Percentiles rank a stretch among this genome's conserved stretches.
Conservation (phyloP, 2,329 filamentous ascomycete genomes). For the Rutstroemia sp. region DNA sequence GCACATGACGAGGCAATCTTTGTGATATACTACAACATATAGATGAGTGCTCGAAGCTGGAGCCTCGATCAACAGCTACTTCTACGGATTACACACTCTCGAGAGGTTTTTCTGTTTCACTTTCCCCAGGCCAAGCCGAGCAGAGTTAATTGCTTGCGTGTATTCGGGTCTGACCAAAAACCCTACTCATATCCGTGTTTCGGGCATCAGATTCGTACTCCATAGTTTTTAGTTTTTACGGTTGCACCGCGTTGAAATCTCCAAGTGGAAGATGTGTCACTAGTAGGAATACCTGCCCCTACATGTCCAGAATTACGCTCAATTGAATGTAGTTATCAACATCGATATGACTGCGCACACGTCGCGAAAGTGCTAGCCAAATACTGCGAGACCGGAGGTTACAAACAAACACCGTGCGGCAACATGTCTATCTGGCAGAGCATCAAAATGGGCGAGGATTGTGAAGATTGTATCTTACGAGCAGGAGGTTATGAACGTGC, state of each 20-base stretch:
- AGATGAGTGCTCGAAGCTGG: not conserved
- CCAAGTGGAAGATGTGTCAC: not conserved
- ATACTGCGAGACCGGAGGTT: slow-evolving; percentile 20
- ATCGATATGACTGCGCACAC: slow-evolving; percentile 25
- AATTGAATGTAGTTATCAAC: slow-evolving; percentile 25
- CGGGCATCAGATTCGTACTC: not conserved
- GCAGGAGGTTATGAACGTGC: too few species aligned
- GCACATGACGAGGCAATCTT: not conserved
- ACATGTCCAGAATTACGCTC: too few species aligned
- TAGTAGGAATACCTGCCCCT: not conserved
- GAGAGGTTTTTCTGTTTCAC: too few species aligned
- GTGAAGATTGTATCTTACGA: slow-evolving; percentile 20
- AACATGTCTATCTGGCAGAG: slow-evolving; percentile 26
- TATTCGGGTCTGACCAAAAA: too few species aligned
- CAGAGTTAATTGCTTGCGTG: too few species aligned
- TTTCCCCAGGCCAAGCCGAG: too few species aligned
- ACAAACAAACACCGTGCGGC: slow-evolving; percentile 27
- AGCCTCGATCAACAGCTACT: not conserved
- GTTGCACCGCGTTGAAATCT: not conserved
- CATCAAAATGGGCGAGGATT: slow-evolving; percentile 24
- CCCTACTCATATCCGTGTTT: not conserved
- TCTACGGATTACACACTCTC: not conserved
- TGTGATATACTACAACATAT: not conserved
- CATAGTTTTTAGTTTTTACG: not conserved
- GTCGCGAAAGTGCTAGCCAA: slow-evolving; percentile 24